Percentiles rank a stretch among this genome's conserved stretches.
These are phyloP conservation scores for Nitzschia inconspicua DNA, from an alignment of 108 stramenopile species.

Conservation along the genomic window DNA sequence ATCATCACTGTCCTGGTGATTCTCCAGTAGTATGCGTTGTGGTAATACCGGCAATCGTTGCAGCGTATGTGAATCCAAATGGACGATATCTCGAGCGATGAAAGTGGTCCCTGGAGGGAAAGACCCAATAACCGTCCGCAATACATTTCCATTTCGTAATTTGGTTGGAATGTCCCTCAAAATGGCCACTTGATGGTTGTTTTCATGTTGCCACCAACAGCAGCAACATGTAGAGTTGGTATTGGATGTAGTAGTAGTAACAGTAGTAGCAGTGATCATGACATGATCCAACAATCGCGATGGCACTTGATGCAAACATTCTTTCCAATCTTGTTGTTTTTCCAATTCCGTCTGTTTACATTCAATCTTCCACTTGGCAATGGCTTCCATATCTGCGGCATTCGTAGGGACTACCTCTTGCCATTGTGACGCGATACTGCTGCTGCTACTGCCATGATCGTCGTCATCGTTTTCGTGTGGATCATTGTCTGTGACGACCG, in stretches of 20 bases:
- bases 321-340: constrained; percentile 26
- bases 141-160: constrained; percentile 1
- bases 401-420: too few species aligned
- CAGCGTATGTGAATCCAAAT: constrained; percentile 40
- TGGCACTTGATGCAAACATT: not conserved
- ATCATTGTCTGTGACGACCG: not conserved
- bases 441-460: not conserved
- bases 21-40: not conserved
- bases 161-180: constrained; percentile 34
- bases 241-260: not conserved
- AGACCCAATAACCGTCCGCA: constrained; percentile 18
- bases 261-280: not conserved
- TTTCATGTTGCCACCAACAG: constrained; percentile 40
- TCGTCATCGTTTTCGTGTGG: not conserved
- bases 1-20: not conserved
- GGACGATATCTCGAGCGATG: constrained; percentile 34
- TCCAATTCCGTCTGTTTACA: constrained; percentile 20
- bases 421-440: not conserved
- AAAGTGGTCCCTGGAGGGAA: constrained; percentile 57
- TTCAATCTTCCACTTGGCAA: constrained; percentile 14
- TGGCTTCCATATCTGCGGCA: constrained; percentile 6
- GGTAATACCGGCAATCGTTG: not conserved
- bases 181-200: constrained; percentile 37
- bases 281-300: not conserved
- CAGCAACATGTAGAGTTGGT: not conserved